These are phyloP conservation scores for Hortiboletus flavorubellus DNA, from an alignment of 768 basidiomycete genomes.

Conservation along the genomic window DNA sequence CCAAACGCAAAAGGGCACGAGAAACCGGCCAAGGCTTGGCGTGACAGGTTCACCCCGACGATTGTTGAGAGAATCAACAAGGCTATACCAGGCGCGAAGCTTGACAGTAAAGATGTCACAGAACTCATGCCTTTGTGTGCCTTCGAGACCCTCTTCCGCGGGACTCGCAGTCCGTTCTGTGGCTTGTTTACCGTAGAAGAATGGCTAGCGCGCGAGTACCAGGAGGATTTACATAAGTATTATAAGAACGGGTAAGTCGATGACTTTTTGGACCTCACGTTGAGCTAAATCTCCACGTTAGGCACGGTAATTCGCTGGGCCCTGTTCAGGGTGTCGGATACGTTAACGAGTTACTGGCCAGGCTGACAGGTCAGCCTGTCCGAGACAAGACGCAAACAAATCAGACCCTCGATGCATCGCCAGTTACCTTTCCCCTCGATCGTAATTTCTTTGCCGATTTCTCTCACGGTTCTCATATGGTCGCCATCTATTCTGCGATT, in stretches of 20 bases:
- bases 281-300: conserved; percentile 23
- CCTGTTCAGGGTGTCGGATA: conserved; percentile 84
- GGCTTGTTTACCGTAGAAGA: conserved; percentile 61
- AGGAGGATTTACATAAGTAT: conserved; percentile 71
- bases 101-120: conserved; percentile 52
- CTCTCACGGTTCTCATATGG: conserved; percentile 83
- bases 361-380: conserved; percentile 64
- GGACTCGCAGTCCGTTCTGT: conserved; percentile 63
- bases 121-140: conserved; percentile 72
- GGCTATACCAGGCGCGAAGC: conserved; percentile 58
- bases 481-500: conserved; percentile 66
- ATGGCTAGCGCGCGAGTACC: conserved; percentile 66
- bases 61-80: conserved; percentile 59
- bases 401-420: conserved; percentile 62
- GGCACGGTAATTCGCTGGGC: conserved; percentile 67
- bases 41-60: conserved; percentile 47
- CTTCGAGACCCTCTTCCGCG: conserved; percentile 67
- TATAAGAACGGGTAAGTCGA: conserved; percentile 65
- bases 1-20: conserved; percentile 49
- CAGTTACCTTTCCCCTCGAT: conserved; percentile 70
- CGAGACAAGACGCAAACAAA: conserved; percentile 75
- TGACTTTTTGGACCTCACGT: neutral
- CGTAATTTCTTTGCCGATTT: conserved; percentile 75
- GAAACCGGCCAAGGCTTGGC: conserved; percentile 49
- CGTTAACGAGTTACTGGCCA: conserved; percentile 80